Evolutionary conservation across 108 stramenopile genomes (phyloP).

Genomic region (Cyclotella sp.): DNA sequence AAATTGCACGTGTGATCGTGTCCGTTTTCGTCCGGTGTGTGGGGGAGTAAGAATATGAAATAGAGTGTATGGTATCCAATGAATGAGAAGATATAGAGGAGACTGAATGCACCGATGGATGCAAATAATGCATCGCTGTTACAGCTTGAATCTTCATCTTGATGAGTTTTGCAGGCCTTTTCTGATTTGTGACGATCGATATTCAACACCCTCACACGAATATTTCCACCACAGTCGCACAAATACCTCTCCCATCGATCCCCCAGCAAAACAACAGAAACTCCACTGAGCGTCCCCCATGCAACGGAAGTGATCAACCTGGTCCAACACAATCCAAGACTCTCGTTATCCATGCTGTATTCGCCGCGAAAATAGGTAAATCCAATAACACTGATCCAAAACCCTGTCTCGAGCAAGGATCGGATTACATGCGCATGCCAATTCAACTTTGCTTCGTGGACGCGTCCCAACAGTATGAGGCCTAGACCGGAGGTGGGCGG

Average conservation of each 20-base stretch:
- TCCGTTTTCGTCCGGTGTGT: background rate
- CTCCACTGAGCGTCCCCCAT: constrained; percentile 20
- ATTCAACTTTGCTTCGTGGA: constrained; percentile 20
- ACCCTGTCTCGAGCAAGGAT: constrained; percentile 18
- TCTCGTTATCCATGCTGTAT: background rate
- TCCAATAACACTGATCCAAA: constrained; percentile 17
- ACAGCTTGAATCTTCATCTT: background rate
- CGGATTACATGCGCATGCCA: constrained; percentile 26
- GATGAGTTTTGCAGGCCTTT: background rate
- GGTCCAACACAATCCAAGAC: background rate
- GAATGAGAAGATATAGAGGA: constrained; percentile 16
- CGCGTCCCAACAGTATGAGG: constrained; percentile 21
- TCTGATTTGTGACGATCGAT: background rate
- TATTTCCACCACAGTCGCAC: background rate
- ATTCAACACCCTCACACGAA: background rate
- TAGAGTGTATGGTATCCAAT: constrained; percentile 16
- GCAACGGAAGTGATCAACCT: background rate
- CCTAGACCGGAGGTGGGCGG: constrained; percentile 16
- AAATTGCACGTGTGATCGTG: background rate
- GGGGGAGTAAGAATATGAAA: constrained; percentile 2
- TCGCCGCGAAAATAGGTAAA: constrained; percentile 1
- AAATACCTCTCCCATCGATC: constrained; percentile 13
- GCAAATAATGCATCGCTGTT: background rate
- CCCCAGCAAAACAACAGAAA: constrained; percentile 12
- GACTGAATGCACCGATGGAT: constrained; percentile 15